Percentiles rank a stretch among this genome's conserved stretches.
Evolutionary conservation across 768 basidiomycete species (phyloP).

Genomic region (Naganishia randhawae): DNA sequence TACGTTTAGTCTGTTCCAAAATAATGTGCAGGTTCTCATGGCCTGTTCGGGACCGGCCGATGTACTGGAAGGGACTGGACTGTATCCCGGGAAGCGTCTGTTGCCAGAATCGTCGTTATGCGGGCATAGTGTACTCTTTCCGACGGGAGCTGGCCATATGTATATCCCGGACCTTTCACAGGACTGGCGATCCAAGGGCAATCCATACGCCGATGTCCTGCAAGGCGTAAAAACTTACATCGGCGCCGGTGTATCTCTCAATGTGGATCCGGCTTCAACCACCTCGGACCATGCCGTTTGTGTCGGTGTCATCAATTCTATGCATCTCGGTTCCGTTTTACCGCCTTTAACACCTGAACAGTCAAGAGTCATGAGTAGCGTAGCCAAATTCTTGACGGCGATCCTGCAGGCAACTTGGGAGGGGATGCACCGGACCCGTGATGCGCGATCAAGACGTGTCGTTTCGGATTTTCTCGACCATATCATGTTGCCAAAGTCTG

Average conservation of each 20-base stretch:
- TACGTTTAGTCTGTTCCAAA: constrained; percentile 18
- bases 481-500: constrained; percentile 27
- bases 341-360: constrained; percentile 23
- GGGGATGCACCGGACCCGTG: constrained; percentile 34
- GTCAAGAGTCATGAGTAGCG: constrained; percentile 27
- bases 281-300: not conserved
- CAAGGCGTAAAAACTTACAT: constrained; percentile 2
- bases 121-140: constrained; percentile 16
- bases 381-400: constrained; percentile 36
- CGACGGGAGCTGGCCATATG: not conserved
- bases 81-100: constrained; percentile 4
- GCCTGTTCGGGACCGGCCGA: constrained; percentile 3
- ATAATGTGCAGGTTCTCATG: constrained; percentile 9
- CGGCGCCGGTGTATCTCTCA: constrained; percentile 5
- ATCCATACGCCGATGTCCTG: constrained; percentile 6
- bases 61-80: not conserved
- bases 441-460: constrained; percentile 32
- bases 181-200: constrained; percentile 23
- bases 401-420: constrained; percentile 42
- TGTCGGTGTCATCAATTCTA: constrained; percentile 31
- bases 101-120: constrained; percentile 20
- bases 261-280: not conserved
- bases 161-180: not conserved
- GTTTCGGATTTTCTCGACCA: constrained; percentile 36
- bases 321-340: constrained; percentile 16